Evolutionary conservation across 2,329 filamentous ascomycete genomes (phyloP), one percentile per base, ranked within the genome.

Genomic region (Periconia digitata): DNA sequence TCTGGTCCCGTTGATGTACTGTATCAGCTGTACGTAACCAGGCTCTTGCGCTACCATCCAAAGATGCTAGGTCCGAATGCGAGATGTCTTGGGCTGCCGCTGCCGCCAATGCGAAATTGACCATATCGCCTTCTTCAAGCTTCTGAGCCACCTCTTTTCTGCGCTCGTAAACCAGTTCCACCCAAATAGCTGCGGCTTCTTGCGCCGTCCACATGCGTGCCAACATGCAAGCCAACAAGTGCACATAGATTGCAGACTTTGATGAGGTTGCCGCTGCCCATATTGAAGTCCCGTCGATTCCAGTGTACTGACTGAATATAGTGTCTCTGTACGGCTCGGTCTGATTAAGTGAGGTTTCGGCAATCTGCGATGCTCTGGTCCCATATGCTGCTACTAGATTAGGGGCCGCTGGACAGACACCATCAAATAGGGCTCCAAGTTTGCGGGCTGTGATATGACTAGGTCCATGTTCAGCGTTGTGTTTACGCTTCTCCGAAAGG

Each of bases 381-480:
- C 72, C 72, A 49, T 74, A 75, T 0, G 70, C 67, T 27, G 53
- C 49, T 6, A 72, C 43, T 4, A 76, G 62, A 1, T 56, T 45
- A 0, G 72, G 72, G 0, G 58, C 70, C 0, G 49, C 3, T 1
- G 72, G 73, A 2, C 66, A 43, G 0, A 67, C 32, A 0, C 53
- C 57, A 18, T 69, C 60, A 46, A 78, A 77, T 0, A 78, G 53
- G 0, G 65, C 66, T 3, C 67, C 74, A 0, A 78, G 63, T 37
- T 63, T 67, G 21, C 72, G 47, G 1, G 75, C 74, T 0, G 67
- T 71, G 3, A 53, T 49, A 47, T 78, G 74, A 1, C 47, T 38
- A 2, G 32, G 40, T 1, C 75, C 74, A 8, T 55, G 4, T 17
- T 39, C 37, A 8, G 37, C 37, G 23, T 43, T 29, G 15, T 48